Evolutionary conservation across 2,329 filamentous ascomycete genomes (phyloP).

Genomic region (Sporothrix humicola): DNA sequence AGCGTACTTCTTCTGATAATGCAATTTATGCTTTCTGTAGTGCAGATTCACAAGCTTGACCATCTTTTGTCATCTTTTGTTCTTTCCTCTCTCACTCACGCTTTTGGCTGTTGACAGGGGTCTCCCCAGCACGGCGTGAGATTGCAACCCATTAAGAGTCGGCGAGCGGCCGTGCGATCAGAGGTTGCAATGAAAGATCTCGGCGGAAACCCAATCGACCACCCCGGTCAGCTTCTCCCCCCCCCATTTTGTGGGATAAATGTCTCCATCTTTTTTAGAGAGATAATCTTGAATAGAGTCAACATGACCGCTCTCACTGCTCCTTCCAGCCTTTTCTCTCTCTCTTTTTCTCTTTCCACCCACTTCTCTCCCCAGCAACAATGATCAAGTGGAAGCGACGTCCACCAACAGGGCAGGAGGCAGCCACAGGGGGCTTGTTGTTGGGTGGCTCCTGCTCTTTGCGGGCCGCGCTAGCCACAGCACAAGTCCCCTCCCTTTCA

Average conservation of each 20-base stretch:
- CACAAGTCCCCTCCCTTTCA: background rate
- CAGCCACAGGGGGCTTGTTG: constrained; percentile 10
- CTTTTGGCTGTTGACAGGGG: constrained; percentile 16
- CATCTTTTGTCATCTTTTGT: background rate
- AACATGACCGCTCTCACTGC: background rate
- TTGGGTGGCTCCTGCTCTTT: background rate
- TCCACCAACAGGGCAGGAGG: background rate
- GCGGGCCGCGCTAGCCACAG: background rate
- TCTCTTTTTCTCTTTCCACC: background rate
- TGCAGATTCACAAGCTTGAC: background rate
- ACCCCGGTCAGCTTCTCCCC: background rate
- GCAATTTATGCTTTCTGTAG: background rate
- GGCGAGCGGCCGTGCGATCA: constrained; percentile 14
- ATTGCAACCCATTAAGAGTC: constrained; percentile 17
- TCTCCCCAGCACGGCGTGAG: background rate
- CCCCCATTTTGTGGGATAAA: background rate
- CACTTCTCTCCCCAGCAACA: background rate
- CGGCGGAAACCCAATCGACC: constrained; percentile 24
- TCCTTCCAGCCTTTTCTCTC: background rate
- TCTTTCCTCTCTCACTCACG: background rate
- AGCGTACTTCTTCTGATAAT: background rate
- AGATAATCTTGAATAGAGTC: background rate
- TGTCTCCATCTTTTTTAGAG: background rate
- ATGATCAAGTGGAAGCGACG: background rate
- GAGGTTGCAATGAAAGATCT: constrained; percentile 24